These are phyloP conservation scores for Pichia sp. DNA, from an alignment of 1,139 yeast genomes.

Conservation along the genomic window DNA sequence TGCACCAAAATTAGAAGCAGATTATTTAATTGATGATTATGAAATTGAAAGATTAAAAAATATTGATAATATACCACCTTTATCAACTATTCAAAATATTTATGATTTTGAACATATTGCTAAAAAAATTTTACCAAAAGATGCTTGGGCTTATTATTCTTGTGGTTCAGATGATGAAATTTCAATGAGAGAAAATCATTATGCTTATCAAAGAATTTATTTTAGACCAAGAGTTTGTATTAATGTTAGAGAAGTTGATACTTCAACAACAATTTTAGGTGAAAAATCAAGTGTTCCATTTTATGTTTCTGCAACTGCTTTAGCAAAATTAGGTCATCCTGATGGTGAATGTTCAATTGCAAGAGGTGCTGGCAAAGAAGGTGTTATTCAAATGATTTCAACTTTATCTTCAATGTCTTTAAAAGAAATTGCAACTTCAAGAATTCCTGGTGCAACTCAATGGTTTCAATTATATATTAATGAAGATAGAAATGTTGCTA, in stretches of 20 bases:
- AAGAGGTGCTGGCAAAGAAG: conserved; percentile 60
- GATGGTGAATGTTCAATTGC: conserved; percentile 79
- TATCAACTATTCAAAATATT: conserved; percentile 62
- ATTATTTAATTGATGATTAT: conserved; percentile 27
- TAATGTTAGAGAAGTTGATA: conserved; percentile 47
- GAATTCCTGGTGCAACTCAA: conserved; percentile 52
- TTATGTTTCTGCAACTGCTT: conserved; percentile 74
- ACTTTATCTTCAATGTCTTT: conserved; percentile 71
- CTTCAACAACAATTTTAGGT: conserved; percentile 48
- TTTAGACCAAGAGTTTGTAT: conserved; percentile 78
- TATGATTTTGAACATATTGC: conserved; percentile 85
- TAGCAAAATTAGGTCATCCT: conserved; percentile 73
- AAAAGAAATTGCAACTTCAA: conserved; percentile 62
- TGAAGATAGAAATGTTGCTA: conserved; percentile 57
- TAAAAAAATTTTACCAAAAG: conserved; percentile 61
- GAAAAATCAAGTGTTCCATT: conserved; percentile 53
- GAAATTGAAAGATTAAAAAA: conserved; percentile 32
- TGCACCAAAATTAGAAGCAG: conserved; percentile 31
- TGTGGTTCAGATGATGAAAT: conserved; percentile 93
- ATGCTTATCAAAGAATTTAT: conserved; percentile 78
- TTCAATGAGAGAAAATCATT: conserved; percentile 80
- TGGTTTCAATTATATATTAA: conserved; percentile 93
- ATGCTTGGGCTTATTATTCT: conserved; percentile 89
- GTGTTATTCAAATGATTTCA: conserved; percentile 74
- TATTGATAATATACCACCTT: conserved; percentile 50